Percentiles rank a stretch among this genome's conserved stretches.
phyloP scores from a whole-genome alignment of 345 rosid species.

The Citrus reticulata region DNA sequence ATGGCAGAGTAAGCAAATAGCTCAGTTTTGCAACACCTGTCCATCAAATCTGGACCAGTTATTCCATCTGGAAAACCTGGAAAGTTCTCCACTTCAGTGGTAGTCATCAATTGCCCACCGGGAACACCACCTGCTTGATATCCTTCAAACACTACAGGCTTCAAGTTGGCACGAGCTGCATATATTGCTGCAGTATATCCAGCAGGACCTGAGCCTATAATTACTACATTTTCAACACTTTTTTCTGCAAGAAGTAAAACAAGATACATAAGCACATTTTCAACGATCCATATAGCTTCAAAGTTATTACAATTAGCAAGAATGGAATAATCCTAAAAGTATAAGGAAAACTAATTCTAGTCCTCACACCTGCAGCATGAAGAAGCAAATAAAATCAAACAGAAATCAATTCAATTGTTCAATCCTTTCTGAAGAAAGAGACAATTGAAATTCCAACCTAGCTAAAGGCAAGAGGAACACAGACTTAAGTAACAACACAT shows the following conservation, averaged over 20 bases:
- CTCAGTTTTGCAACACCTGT: conserved; percentile 41
- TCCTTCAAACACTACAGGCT: conserved; percentile 94
- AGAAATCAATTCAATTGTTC: background rate
- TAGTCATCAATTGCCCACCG: conserved; percentile 97
- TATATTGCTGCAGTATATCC: conserved; percentile 97
- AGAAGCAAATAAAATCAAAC: background rate
- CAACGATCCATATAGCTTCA: background rate
- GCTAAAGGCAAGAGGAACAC: background rate
- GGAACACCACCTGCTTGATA: conserved; percentile 98
- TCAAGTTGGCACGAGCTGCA: conserved; percentile 98
- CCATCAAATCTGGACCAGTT: conserved; percentile 99
- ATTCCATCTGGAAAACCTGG: conserved; percentile 99
- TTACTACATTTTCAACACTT: conserved; percentile 81
- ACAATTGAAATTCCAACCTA: background rate
- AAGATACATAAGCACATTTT: background rate
- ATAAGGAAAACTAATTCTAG: background rate
- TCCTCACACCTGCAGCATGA: background rate
- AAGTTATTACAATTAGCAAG: background rate
- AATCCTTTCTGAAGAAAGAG: background rate
- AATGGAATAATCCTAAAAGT: background rate
- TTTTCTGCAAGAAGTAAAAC: conserved; percentile 40
- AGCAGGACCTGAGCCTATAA: conserved; percentile 96
- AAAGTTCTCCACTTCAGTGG: conserved; percentile 96
- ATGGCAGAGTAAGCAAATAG: background rate
- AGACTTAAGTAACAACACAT: background rate